A percentile compares a stretch with the other conserved stretches of the same genome.
These are phyloP conservation scores for Symmetrospora coprosmae DNA, from an alignment of 768 basidiomycete species.

Conservation along the genomic window DNA sequence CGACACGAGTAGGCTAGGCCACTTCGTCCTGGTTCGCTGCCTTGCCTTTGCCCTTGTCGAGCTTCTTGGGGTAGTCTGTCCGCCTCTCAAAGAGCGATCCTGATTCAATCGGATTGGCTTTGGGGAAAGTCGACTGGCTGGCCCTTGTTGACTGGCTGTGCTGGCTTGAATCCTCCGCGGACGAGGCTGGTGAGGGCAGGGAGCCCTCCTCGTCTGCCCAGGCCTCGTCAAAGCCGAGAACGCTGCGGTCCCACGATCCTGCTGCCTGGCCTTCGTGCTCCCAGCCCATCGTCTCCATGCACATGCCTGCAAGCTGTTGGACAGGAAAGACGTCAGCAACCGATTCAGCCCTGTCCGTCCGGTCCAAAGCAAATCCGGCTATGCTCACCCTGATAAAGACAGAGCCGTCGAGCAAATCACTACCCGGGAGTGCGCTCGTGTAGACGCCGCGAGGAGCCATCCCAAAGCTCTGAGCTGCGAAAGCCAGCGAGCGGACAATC, in stretches of 20 bases:
- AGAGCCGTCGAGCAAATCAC: constrained; percentile 28
- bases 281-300: constrained; percentile 30
- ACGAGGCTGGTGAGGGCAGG: no score
- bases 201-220: constrained; percentile 26
- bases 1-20: no score
- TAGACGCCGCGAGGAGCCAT: constrained; percentile 24
- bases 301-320: constrained; percentile 28
- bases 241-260: constrained; percentile 27
- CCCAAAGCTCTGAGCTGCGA: constrained; percentile 29
- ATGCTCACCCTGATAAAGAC: constrained; percentile 30
- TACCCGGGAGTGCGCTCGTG: constrained; percentile 16
- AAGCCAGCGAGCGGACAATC: constrained; percentile 27
- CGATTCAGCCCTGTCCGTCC: no score
- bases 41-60: constrained; percentile 12
- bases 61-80: neutral
- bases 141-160: no score
- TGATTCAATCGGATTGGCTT: no score
- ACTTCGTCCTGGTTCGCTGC: neutral
- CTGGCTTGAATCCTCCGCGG: no score
- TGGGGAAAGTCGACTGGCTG: no score
- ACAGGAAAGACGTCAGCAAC: no score
- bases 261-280: constrained; percentile 26
- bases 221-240: constrained; percentile 27
- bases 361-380: no score
- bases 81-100: neutral